phyloP scores from a whole-genome alignment of 2,329 filamentous ascomycete species.

The Neofusicoccum cordaticola region DNA sequence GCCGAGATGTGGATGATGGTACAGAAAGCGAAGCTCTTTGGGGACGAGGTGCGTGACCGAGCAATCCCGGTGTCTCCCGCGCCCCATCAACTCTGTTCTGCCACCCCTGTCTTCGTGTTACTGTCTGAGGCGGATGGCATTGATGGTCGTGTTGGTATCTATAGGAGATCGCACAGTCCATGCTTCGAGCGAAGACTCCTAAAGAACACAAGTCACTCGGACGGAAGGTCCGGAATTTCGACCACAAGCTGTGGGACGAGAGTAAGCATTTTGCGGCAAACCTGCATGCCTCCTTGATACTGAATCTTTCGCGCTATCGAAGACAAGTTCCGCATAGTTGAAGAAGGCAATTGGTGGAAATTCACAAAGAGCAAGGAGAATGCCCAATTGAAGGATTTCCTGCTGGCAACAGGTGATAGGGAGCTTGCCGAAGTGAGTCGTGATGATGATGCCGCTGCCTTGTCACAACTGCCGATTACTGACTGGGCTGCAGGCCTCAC shows the following conservation, averaged over 20 bases:
- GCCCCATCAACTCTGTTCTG: too few relatives aligned
- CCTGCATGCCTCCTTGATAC: neutral
- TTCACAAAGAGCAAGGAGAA: slow-evolving; percentile 47
- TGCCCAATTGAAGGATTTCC: slow-evolving; percentile 43
- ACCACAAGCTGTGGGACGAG: slow-evolving; percentile 50
- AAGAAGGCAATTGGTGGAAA: slow-evolving; percentile 58
- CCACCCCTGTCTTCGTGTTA: neutral
- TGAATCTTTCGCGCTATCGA: neutral
- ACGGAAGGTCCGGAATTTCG: slow-evolving; percentile 54
- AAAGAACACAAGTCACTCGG: slow-evolving; percentile 55
- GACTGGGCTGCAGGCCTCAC: slow-evolving; percentile 22
- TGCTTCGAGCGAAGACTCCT: slow-evolving; percentile 50
- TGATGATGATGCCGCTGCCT: neutral
- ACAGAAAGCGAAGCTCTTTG: slow-evolving; percentile 43
- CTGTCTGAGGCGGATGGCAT: neutral
- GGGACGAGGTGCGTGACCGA: slow-evolving; percentile 34
- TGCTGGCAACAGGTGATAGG: slow-evolving; percentile 58
- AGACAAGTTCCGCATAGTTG: slow-evolving; percentile 48
- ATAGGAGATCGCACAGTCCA: slow-evolving; percentile 42
- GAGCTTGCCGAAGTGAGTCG: slow-evolving; percentile 62
- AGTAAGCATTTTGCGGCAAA: slow-evolving; percentile 20
- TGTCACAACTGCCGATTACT: neutral
- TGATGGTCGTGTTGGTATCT: neutral
- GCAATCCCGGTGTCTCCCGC: too few relatives aligned
- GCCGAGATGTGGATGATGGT: slow-evolving; percentile 52